Evolutionary conservation across 495 filamentous ascomycete genomes (phyloP), one percentile per base, ranked within the genome.

Genomic region (Mytilinidion resinicola): DNA sequence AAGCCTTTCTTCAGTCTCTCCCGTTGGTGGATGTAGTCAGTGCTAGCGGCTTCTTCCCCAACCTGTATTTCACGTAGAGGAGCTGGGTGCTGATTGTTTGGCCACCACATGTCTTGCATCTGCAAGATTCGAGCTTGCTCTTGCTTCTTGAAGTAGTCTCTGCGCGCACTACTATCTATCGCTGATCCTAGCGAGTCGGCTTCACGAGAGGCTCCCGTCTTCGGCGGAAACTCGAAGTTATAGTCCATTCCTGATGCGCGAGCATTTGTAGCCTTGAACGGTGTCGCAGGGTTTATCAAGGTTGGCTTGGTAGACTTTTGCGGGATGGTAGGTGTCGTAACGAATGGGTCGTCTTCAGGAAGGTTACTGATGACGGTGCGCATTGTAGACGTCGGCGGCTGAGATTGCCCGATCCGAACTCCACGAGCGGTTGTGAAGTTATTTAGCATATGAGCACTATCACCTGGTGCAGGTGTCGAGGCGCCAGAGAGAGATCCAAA

Each of bases 81-180:
- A 20, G 51, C 6, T 19, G 51, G 35, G 21, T 41, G 6, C 17
- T 55, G 38, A 34, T 36, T 35, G n/a, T 64, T 33, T 12, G 57
- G 48, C 14, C 43, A 51, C 43, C 41, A 39, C 6, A 56, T 14
- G 30, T 33, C 50, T 19, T 42, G 53, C 11, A 43, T 60, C 14
- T 42, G 53, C 11, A 43, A 61, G 36, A 66, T 57, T n/a, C 57
- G 53, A 17, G 60, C 56, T 9, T 50, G 52, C 34, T 67, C 60
- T 37, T 15, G 51, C 15, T 53, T 17, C 4, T 38, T 43, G 20
- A 59, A 63, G 30, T 44, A 43, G 12, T 53, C 35, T 33, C 43
- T 30, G 14, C 33, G 41, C 11, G n/a, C 14, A 9, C 46, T 44
- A 33, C 15, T 11, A 38, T 21, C 36, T 9, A 12, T 17, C n/a